phyloP scores from a whole-genome alignment of 164 flowering plant genomes.

The Paratinospora sagittata region DNA sequence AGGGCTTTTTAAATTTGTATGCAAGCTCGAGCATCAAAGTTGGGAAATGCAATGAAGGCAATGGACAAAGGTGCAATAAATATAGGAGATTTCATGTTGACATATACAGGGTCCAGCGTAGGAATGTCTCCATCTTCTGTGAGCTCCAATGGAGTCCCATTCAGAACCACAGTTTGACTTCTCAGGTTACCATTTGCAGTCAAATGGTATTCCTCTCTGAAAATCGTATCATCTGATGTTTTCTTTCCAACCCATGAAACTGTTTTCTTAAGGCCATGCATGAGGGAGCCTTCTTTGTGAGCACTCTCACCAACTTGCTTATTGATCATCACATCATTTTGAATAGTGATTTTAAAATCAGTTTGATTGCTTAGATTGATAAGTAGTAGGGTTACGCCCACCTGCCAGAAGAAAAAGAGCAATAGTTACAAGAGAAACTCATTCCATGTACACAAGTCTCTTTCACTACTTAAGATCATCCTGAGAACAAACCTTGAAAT shows the following conservation, averaged over 20 bases:
- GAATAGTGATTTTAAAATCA: slow-evolving; percentile 29
- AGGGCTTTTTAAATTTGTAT: slow-evolving; percentile 1
- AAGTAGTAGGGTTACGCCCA: slow-evolving; percentile 64
- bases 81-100: slow-evolving; percentile 36
- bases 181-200: slow-evolving; percentile 62
- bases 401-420: slow-evolving; percentile 33
- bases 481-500: background rate
- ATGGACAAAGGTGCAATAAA: slow-evolving; percentile 57
- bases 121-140: slow-evolving; percentile 57
- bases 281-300: slow-evolving; percentile 24
- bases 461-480: background rate
- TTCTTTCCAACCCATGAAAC: too few relatives aligned
- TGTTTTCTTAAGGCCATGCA: slow-evolving; percentile 36
- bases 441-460: background rate
- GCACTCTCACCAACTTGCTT: slow-evolving; percentile 10
- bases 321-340: slow-evolving; percentile 24
- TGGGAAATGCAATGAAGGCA: slow-evolving; percentile 56
- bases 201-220: slow-evolving; percentile 77
- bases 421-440: background rate
- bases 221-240: too few relatives aligned
- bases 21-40: slow-evolving; percentile 67
- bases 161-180: slow-evolving; percentile 65
- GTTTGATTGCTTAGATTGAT: slow-evolving; percentile 77
- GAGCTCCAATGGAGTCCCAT: slow-evolving; percentile 53
- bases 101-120: slow-evolving; percentile 35